Base-by-base conservation (phyloP, 2,329 filamentous ascomycete genomes). In the Fusarium sp. region DNA sequence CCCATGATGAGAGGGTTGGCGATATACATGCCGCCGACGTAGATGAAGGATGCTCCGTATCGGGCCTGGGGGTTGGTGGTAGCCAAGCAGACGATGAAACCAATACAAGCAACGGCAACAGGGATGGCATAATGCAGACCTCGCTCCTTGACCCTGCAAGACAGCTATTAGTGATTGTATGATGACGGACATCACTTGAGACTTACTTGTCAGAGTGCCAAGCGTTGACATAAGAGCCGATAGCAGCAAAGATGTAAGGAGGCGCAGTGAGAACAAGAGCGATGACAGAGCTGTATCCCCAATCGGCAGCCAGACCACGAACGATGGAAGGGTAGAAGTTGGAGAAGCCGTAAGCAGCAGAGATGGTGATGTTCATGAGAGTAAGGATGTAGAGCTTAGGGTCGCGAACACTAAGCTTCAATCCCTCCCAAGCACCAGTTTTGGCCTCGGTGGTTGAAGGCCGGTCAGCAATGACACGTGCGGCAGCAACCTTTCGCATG, bases 131-230 rank as follows among this genome's bases (percentile, higher is more conserved):
- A 68, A 14, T 68, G 65, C 0, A 68, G 34, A 6, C 65, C 65
- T 3, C 65, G 47, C 12, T 68, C 65, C 54, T 68, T 68, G 28
- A 68, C 65, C 54, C 58, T 61, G 5, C 2, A 6, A 13, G 2
- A 5, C 3, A 1, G 3, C 8, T 2, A 8, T 54, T 22, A 54
- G 47, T 34, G 10, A 6, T 17, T 41, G 5, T 3, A 1, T 5
- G 17, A 4, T 1, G 6, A 0, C 22, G 0, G 4, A 12, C 7
- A 34, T n/a, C 17, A 9, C 10, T 4, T 14, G 18, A 8, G 6
- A 44, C 58, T 57, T 22, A 62, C 50, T 68, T 68, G 22, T 68
- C 65, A 13, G 65, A 68, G 63, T 68, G 65, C 65, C 63, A 68
- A 0, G 65, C 65, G n/a, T 68, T 68, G 22, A 68, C 34, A n/a